These are phyloP conservation scores for Eutrema heterophyllum DNA, from an alignment of 345 rosid species.

Conservation along the genomic window DNA sequence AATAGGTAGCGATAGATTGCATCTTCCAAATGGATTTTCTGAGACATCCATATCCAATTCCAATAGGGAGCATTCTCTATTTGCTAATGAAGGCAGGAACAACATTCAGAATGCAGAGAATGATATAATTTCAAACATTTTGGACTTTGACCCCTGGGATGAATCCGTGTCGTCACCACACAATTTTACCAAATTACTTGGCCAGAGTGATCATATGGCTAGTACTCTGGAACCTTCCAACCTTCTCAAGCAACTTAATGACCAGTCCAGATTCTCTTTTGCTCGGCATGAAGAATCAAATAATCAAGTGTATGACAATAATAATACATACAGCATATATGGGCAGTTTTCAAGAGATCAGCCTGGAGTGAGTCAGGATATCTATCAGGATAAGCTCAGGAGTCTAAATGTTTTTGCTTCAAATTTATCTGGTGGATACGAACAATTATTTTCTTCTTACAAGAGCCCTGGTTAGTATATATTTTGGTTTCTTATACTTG, in stretches of 20 bases:
- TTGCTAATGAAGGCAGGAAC: constrained; percentile 34
- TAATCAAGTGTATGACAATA: constrained; percentile 37
- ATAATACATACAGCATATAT: constrained; percentile 24
- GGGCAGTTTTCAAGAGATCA: constrained; percentile 41
- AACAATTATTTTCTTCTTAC: constrained; percentile 40
- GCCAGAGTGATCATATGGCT: constrained; percentile 46
- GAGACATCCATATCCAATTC: constrained; percentile 33
- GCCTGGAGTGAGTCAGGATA: constrained; percentile 34
- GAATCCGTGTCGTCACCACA: constrained; percentile 63
- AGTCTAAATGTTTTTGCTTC: constrained; percentile 46
- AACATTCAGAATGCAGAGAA: constrained; percentile 45
- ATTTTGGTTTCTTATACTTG: neutral
- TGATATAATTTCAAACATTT: constrained; percentile 71
- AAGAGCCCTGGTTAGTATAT: constrained; percentile 56
- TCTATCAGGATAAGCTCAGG: constrained; percentile 38
- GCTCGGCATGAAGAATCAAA: constrained; percentile 67
- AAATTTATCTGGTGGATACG: constrained; percentile 45
- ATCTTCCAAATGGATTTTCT: constrained; percentile 43
- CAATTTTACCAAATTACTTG: constrained; percentile 55
- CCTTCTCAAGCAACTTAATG: constrained; percentile 52
- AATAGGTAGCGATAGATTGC: constrained; percentile 22
- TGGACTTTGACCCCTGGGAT: constrained; percentile 82
- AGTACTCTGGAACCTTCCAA: constrained; percentile 40
- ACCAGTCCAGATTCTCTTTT: constrained; percentile 82
- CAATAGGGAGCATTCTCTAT: constrained; percentile 29